phyloP scores from a whole-genome alignment of 805 yeast genomes.

The Starmerella bacillaris region DNA sequence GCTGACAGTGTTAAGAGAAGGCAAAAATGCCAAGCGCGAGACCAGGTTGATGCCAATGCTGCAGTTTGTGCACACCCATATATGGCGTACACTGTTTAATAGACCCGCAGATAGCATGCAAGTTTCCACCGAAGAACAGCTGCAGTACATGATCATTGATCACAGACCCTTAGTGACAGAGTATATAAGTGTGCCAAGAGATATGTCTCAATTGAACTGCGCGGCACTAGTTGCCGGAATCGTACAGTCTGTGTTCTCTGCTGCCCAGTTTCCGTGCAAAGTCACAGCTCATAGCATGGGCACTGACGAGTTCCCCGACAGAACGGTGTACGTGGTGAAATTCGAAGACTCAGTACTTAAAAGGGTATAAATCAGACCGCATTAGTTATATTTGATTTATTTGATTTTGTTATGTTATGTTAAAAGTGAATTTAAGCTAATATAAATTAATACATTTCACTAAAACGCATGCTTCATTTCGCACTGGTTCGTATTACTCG shows the following conservation, averaged over 20 bases:
- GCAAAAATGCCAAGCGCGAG: slow-evolving; percentile 45
- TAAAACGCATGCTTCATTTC: no score
- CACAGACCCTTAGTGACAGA: slow-evolving; percentile 52
- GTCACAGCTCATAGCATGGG: slow-evolving; percentile 76
- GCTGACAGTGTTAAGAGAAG: slow-evolving; percentile 48
- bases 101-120: slow-evolving; percentile 58
- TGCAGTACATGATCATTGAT: slow-evolving; percentile 66
- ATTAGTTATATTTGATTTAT: no score
- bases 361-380: no score
- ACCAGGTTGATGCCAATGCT: slow-evolving; percentile 45
- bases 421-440: no score
- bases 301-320: slow-evolving; percentile 35
- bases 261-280: slow-evolving; percentile 50
- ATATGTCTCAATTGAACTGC: slow-evolving; percentile 58
- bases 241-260: slow-evolving; percentile 63
- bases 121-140: slow-evolving; percentile 46
- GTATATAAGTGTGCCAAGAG: slow-evolving; percentile 61
- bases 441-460: no score
- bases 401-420: no score
- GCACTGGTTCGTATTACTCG: no score
- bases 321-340: slow-evolving; percentile 62
- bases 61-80: slow-evolving; percentile 51
- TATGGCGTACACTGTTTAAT: slow-evolving; percentile 64
- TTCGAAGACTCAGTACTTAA: slow-evolving; percentile 29
- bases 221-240: slow-evolving; percentile 74